phyloP scores from a whole-genome alignment of 2,329 filamentous ascomycete genomes.

The Curvularia verruculosa region DNA sequence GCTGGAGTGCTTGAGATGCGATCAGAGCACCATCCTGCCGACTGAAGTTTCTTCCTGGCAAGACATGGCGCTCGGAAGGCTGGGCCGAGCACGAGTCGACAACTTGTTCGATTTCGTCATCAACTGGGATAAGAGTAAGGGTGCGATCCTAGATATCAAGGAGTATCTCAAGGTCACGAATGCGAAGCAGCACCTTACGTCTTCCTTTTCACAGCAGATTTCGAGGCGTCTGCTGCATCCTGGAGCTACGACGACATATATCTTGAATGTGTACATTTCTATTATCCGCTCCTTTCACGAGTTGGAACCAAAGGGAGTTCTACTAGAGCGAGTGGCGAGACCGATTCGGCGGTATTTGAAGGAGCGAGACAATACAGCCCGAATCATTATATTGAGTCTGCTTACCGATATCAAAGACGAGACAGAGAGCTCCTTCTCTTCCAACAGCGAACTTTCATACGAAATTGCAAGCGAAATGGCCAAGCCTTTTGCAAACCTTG shows the following conservation, averaged over 20 bases:
- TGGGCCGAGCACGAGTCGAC: constrained; percentile 71
- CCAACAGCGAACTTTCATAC: constrained; percentile 69
- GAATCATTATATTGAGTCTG: constrained; percentile 76
- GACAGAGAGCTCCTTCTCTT: constrained; percentile 52
- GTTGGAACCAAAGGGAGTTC: constrained; percentile 76
- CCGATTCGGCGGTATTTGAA: constrained; percentile 78
- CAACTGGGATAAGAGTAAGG: constrained; percentile 73
- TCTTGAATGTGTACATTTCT: constrained; percentile 77
- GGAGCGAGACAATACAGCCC: constrained; percentile 76
- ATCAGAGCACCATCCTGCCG: constrained; percentile 34
- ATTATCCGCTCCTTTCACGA: constrained; percentile 79
- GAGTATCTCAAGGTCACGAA: constrained; percentile 71
- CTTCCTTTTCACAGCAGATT: constrained; percentile 69
- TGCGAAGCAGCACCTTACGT: constrained; percentile 72
- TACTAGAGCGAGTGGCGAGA: constrained; percentile 75
- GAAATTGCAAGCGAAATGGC: constrained; percentile 71
- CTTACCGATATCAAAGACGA: constrained; percentile 65
- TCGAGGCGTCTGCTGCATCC: constrained; percentile 73
- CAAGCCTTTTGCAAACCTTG: constrained; percentile 64
- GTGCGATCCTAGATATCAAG: constrained; percentile 75
- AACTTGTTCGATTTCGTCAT: constrained; percentile 82
- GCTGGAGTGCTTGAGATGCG: constrained; percentile 51
- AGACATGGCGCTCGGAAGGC: constrained; percentile 69
- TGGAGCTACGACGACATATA: constrained; percentile 75
- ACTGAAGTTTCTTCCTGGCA: constrained; percentile 70